These are phyloP conservation scores for Exserohilum turcica DNA, from an alignment of 2,329 filamentous ascomycete species.

Conservation along the genomic window DNA sequence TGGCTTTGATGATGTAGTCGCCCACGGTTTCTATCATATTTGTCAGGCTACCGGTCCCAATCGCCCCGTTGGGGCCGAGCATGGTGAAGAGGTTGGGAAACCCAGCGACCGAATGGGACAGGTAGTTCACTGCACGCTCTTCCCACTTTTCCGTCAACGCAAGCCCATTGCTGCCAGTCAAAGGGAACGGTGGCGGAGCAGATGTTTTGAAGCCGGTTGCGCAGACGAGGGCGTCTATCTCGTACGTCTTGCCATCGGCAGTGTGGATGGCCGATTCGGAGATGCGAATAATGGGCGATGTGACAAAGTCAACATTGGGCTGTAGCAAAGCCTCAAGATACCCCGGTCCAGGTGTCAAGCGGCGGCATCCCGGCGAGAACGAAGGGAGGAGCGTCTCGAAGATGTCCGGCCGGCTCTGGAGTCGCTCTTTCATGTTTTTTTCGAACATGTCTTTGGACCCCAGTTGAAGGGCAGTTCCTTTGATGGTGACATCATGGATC, in stretches of 20 bases:
- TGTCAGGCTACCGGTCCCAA: conserved; percentile 49
- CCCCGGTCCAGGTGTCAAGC: conserved; percentile 58
- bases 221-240: conserved; percentile 53
- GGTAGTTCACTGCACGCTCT: conserved; percentile 38
- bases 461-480: conserved; percentile 46
- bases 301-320: conserved; percentile 49
- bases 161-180: conserved; percentile 38
- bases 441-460: conserved; percentile 47
- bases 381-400: conserved; percentile 50
- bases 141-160: conserved; percentile 45
- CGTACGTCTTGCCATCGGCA: conserved; percentile 46
- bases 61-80: conserved; percentile 50
- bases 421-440: conserved; percentile 48
- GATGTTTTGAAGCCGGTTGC: conserved; percentile 53
- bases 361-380: conserved; percentile 55
- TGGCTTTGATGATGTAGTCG: conserved; percentile 48
- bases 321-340: conserved; percentile 57
- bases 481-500: conserved; percentile 40
- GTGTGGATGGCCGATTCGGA: conserved; percentile 48
- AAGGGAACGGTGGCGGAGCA: conserved; percentile 47
- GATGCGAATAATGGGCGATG: conserved; percentile 44
- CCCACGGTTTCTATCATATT: conserved; percentile 50
- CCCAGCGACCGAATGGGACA: conserved; percentile 33
- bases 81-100: conserved; percentile 52
- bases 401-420: conserved; percentile 48